Base-by-base conservation (phyloP, 768 basidiomycete genomes). In the Mycena vulgaris region DNA sequence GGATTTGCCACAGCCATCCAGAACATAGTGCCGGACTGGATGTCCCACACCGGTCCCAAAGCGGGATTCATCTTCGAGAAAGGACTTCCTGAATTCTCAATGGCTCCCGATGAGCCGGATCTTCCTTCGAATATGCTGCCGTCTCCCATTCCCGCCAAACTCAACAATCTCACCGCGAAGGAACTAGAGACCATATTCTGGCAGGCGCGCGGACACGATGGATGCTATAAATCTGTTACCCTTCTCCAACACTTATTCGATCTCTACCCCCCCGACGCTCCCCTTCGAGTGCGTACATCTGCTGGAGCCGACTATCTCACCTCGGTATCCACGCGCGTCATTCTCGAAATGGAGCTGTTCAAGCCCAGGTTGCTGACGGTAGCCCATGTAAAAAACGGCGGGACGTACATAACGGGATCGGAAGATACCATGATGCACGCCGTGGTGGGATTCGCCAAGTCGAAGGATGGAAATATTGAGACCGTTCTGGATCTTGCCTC, bases 111-210 rank as follows among this genome's bases (percentile, higher is more conserved):
- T n/a, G n/a, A n/a, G n/a, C n/a, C n/a, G n/a, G n/a, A n/a, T n/a
- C n/a, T n/a, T n/a, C n/a, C n/a, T n/a, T n/a, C n/a, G n/a, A n/a
- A n/a, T n/a, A n/a, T n/a, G n/a, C n/a, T n/a, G n/a, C n/a, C n/a
- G n/a, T n/a, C 39, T 42, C 56, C 56, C n/a, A 25, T 42, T 14
- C 56, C 25, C 71, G 67, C 47, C 48, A 28, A 31, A 14, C 47
- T 72, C 9, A 27, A 47, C 19, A 30, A 23, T n/a, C 56, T 76
- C 19, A 49, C 65, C 1, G 14, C 60, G 6, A 47, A 61, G 31
- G 52, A 70, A n/a, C 53, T 76, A 13, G 75, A 76, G 37, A 75
- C 72, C 1, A 73, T 75, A 21, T 76, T 66, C 65, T 75, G 72
- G 69, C 71, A 76, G 63, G 70, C 65, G 23, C 62, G 75, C 17